Conservation (phyloP, 352 stramenopile species). For the Pythium pectinolyticum region DNA sequence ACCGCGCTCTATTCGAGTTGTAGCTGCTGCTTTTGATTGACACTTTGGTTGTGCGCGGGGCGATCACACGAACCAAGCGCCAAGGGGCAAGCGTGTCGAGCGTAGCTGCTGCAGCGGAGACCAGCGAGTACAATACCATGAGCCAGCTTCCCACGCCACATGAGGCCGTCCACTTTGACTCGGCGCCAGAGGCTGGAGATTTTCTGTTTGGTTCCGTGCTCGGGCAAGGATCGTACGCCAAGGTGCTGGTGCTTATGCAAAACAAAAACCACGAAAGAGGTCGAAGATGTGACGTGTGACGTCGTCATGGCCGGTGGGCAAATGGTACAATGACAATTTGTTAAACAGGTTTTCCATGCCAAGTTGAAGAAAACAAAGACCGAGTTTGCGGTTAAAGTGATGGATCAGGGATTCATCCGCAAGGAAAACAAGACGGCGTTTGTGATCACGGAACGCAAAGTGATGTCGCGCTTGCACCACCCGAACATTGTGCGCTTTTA, state of each 20-base stretch:
- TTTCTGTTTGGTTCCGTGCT: conserved; percentile 88
- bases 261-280: neutral
- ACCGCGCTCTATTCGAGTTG: conserved; percentile 24
- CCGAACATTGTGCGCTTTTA: conserved; percentile 90
- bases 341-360: conserved; percentile 85
- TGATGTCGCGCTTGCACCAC: conserved; percentile 87
- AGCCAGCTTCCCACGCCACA: conserved; percentile 30
- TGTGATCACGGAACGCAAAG: conserved; percentile 88
- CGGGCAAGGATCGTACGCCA: conserved; percentile 87
- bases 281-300: neutral
- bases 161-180: conserved; percentile 55
- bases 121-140: conserved; percentile 3
- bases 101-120: neutral
- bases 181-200: conserved; percentile 68
- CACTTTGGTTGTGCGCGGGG: neutral
- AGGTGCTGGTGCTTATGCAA: conserved; percentile 38
- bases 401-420: conserved; percentile 90
- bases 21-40: conserved; percentile 12
- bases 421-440: conserved; percentile 92
- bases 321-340: no score
- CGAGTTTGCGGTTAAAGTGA: conserved; percentile 91
- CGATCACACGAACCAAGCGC: conserved; percentile 21
- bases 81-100: neutral
- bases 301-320: no score
- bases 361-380: conserved; percentile 75